A percentile compares a stretch with the other conserved stretches of the same genome.
These are phyloP conservation scores for Pascua sp. DNA, from an alignment of 1,284 basidiomycete species.

Conservation along the genomic window DNA sequence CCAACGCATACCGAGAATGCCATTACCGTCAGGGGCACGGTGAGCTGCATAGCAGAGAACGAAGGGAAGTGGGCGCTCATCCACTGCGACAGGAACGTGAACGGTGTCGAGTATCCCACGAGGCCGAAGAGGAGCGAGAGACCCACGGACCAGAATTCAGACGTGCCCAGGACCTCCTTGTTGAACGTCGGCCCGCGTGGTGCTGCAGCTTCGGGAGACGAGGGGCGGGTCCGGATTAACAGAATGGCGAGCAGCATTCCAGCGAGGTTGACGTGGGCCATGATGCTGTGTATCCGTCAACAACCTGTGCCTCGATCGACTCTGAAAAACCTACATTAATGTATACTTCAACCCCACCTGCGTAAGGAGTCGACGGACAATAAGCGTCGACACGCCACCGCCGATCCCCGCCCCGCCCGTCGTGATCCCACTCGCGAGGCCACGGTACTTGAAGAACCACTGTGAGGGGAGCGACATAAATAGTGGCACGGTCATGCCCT, in stretches of 20 bases:
- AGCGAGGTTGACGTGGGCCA: constrained; percentile 31
- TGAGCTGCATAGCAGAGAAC: constrained; percentile 14
- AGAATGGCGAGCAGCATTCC: constrained; percentile 22
- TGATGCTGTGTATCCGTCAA: constrained; percentile 24
- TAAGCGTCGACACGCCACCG: constrained; percentile 24
- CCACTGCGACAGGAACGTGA: constrained; percentile 25
- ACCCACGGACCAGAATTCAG: constrained; percentile 24
- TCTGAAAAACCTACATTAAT: constrained; percentile 19
- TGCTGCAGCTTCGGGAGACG: constrained; percentile 30
- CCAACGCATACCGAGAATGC: constrained; percentile 10
- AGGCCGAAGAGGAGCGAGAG: constrained; percentile 26
- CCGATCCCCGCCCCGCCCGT: constrained; percentile 39
- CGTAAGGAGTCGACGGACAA: constrained; percentile 27
- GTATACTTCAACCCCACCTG: constrained; percentile 29
- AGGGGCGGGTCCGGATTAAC: constrained; percentile 32
- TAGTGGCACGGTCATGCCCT: constrained; percentile 32
- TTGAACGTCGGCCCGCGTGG: constrained; percentile 30
- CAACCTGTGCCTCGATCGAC: not conserved
- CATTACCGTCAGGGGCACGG: constrained; percentile 13
- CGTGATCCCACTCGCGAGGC: constrained; percentile 34
- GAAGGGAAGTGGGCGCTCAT: constrained; percentile 19
- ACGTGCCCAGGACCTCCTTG: constrained; percentile 2
- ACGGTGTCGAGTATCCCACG: constrained; percentile 32
- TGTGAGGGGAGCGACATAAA: constrained; percentile 42
- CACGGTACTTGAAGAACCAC: constrained; percentile 39